Percentiles rank a stretch among this genome's conserved stretches.
These are phyloP conservation scores for Prunus yedoensis DNA, from an alignment of 331 rosid genomes.

Conservation along the genomic window DNA sequence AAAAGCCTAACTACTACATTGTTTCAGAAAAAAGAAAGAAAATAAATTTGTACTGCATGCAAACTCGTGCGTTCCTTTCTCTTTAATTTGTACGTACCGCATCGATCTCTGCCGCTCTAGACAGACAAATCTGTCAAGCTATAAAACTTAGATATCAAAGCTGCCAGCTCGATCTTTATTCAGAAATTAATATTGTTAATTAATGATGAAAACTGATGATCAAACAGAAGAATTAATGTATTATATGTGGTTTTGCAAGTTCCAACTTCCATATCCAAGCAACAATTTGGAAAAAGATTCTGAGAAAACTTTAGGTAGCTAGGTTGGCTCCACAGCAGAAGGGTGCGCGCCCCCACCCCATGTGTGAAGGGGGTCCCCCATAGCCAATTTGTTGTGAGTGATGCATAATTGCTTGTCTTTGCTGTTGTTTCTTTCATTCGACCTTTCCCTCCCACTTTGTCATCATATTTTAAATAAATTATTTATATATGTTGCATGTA, in stretches of 20 bases:
- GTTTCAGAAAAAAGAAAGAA: background rate
- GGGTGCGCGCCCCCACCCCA: conserved; percentile 58
- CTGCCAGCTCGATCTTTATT: background rate
- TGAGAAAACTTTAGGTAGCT: conserved; percentile 29
- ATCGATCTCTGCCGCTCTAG: background rate
- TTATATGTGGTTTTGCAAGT: background rate
- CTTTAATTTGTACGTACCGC: background rate
- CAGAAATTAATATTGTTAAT: no score
- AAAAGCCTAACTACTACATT: background rate
- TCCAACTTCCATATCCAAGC: conserved; percentile 14
- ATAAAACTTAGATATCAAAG: background rate
- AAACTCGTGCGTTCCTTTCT: background rate
- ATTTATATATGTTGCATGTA: no score
- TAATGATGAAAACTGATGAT: background rate
- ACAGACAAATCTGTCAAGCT: background rate
- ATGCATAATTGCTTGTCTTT: conserved; percentile 59
- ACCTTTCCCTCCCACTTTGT: conserved; percentile 31
- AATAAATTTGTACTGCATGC: background rate
- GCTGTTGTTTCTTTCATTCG: conserved; percentile 60
- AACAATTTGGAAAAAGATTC: conserved; percentile 60
- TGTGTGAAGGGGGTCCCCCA: conserved; percentile 93
- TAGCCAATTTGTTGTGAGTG: conserved; percentile 52
- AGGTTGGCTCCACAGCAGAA: conserved; percentile 54
- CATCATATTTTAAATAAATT: background rate
- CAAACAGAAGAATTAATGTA: no score